These are phyloP conservation scores for Fusarium torulosum DNA, from an alignment of 2,329 filamentous ascomycete species.

Conservation along the genomic window DNA sequence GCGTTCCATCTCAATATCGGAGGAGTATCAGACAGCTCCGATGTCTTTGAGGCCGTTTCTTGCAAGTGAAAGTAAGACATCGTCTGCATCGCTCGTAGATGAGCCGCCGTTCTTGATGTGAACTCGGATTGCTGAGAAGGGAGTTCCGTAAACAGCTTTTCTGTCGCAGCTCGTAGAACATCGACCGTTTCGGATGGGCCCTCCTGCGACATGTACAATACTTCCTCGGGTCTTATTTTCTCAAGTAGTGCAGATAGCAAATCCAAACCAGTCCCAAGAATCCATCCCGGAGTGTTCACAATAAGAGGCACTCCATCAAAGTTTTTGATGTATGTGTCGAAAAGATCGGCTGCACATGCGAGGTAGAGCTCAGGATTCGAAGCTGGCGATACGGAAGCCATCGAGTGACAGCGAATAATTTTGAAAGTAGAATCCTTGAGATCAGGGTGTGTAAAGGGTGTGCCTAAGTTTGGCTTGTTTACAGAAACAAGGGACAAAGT, in stretches of 20 bases:
- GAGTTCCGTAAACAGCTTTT: constrained; percentile 62
- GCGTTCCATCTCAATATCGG: constrained; percentile 61
- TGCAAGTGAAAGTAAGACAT: constrained; percentile 80
- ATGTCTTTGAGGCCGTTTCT: constrained; percentile 35
- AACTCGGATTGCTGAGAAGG: constrained; percentile 70
- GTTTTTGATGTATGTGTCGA: constrained; percentile 65
- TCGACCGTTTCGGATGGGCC: constrained; percentile 70
- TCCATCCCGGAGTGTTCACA: constrained; percentile 81
- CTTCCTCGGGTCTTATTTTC: constrained; percentile 67
- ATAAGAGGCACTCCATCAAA: constrained; percentile 68
- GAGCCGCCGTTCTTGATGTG: constrained; percentile 70
- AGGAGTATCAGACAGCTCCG: constrained; percentile 5
- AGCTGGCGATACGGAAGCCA: constrained; percentile 74
- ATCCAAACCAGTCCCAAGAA: constrained; percentile 76
- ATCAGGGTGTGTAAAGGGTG: constrained; percentile 73
- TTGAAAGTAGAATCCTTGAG: constrained; percentile 50
- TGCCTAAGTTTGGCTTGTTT: constrained; percentile 70
- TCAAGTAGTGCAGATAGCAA: constrained; percentile 70
- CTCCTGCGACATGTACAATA: constrained; percentile 77
- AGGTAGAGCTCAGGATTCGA: constrained; percentile 76
- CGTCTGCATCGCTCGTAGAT: constrained; percentile 80
- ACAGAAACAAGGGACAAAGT: constrained; percentile 76
- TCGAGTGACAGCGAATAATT: constrained; percentile 72
- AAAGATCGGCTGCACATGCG: constrained; percentile 72
- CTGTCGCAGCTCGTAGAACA: constrained; percentile 61